A percentile compares a stretch with the other conserved stretches of the same genome.
These are phyloP conservation scores for Phytopythium delawarense DNA, from an alignment of 352 stramenopile species.

Conservation along the genomic window DNA sequence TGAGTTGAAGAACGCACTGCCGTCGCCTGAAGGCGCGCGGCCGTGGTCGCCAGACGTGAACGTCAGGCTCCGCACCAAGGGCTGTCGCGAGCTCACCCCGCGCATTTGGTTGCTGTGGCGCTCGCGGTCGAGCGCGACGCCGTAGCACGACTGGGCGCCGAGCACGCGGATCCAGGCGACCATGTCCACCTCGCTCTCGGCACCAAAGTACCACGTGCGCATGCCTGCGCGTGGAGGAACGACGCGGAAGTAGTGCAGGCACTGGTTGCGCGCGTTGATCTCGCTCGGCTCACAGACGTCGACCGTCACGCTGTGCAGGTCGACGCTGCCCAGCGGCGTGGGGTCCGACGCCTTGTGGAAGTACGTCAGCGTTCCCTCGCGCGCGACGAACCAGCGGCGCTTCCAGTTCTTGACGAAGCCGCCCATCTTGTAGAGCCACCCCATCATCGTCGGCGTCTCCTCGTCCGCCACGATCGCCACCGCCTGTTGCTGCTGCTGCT, in stretches of 20 bases:
- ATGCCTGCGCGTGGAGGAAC: constrained; percentile 47
- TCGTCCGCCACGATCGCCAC: constrained; percentile 22
- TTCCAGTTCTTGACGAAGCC: constrained; percentile 87
- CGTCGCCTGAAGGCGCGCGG: background rate
- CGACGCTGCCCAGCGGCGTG: constrained; percentile 62
- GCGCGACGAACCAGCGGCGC: constrained; percentile 79
- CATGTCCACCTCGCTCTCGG: constrained; percentile 65
- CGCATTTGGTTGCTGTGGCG: constrained; percentile 11
- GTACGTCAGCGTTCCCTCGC: constrained; percentile 78
- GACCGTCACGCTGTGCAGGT: constrained; percentile 52
- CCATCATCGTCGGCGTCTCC: constrained; percentile 45
- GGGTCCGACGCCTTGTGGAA: constrained; percentile 59
- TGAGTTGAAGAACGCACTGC: background rate
- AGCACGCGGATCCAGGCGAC: constrained; percentile 63
- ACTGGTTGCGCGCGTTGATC: constrained; percentile 57
- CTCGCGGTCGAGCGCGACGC: constrained; percentile 16
- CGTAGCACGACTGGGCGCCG: constrained; percentile 42
- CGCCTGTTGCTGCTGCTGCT: constrained; percentile 11
- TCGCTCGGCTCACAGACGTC: constrained; percentile 54
- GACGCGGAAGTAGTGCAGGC: constrained; percentile 68
- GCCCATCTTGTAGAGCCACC: constrained; percentile 72
- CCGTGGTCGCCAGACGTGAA: constrained; percentile 15
- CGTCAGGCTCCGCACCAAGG: constrained; percentile 21
- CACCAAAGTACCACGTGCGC: constrained; percentile 73
- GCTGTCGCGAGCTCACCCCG: constrained; percentile 5